Base-by-base conservation (phyloP, 306 rosid species). In the Quercus agrifolia region DNA sequence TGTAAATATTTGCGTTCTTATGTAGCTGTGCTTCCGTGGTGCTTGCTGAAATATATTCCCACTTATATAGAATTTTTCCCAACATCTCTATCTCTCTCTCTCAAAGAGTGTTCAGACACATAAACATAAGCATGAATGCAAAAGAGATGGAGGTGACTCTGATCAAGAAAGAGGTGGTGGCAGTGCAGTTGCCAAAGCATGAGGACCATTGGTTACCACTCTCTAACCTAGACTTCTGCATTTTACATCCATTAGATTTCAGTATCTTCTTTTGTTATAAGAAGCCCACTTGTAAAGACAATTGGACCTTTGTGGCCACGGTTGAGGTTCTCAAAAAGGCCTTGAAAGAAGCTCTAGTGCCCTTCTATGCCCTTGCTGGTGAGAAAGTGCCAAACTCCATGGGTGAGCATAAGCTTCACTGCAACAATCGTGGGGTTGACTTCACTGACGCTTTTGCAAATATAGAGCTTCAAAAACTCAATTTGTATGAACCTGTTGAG, bases 371-470 rank as follows among this genome's bases (percentile, higher is more conserved):
- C 31, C 78, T 92, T 4, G 88, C 89, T 0, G 96, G 94, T 2
- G 97, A 92, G 78, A 80, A 91, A 56, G 90, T 89, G 52, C 2
- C 14, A 0, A 92, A 88, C 83, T 66, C 80, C 0, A 66, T 31
- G 2, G 92, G 88, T 17, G 96, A 91, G 83, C 96, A 94, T 0
- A 96, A 92, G 82, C 71, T 92, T 20, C 87, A 81, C 2, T 92
- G 96, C 75, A 89, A 89, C 79, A 91, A 92, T 56, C 89, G 91
- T 21, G 96, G 96, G 9, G 97, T 91, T 33, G 91, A 87, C 59
- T 92, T 91, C 66, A 33, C 79, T 25, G 91, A 89, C 79, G 97
- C 91, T 20, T 85, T 21, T 35, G 92, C 91, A 0, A 90, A 89
- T 5, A 59, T 91, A 21, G 90, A 89, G 66, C 88, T 92, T 0